phyloP scores from a whole-genome alignment of 441 rosid species.

The Jatropha multifida region DNA sequence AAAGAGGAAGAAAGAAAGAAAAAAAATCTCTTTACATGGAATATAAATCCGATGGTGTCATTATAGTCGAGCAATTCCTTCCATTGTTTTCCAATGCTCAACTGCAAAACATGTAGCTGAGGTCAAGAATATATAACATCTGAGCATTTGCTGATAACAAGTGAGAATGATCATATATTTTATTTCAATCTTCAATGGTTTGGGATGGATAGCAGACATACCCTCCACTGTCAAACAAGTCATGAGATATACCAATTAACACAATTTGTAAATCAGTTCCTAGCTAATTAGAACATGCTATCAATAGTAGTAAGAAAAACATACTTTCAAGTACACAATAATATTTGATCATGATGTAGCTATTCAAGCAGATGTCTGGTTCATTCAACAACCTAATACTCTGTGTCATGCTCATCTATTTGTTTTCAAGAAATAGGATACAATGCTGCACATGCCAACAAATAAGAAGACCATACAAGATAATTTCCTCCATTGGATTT shows the following conservation, averaged over 20 bases:
- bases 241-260: too few relatives aligned
- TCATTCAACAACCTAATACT: too few relatives aligned
- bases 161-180: neutral
- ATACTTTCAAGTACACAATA: neutral
- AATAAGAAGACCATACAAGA: neutral
- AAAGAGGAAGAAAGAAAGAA: neutral
- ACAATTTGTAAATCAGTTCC: too few relatives aligned
- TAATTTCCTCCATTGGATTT: too few relatives aligned
- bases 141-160: neutral
- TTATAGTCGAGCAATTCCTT: conserved; percentile 70
- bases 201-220: neutral
- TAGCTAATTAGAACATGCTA: too few relatives aligned
- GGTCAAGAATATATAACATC: neutral
- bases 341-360: neutral
- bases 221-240: neutral
- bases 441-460: too few relatives aligned
- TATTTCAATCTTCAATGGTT: neutral
- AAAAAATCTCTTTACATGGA: conserved; percentile 55
- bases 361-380: neutral
- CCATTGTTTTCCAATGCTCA: conserved; percentile 92
- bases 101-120: conserved; percentile 32
- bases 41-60: conserved; percentile 62
- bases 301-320: neutral
- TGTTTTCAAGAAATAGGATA: neutral
- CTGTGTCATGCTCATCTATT: too few relatives aligned